These are phyloP conservation scores for Bimuria novae-zelandiae DNA, from an alignment of 2,329 filamentous ascomycete genomes.

Conservation along the genomic window DNA sequence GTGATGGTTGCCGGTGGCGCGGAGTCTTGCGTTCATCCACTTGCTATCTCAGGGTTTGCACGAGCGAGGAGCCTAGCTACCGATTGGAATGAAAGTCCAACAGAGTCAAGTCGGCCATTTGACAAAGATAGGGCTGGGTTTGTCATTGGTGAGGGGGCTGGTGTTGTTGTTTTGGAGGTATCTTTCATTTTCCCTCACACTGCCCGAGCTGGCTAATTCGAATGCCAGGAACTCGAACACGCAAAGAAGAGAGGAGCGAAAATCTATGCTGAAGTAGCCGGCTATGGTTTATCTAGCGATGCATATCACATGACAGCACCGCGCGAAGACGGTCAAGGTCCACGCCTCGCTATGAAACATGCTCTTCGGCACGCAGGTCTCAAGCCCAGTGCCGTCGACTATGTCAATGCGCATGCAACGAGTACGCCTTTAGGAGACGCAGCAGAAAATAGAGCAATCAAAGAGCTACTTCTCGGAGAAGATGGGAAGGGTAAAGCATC, in stretches of 20 bases:
- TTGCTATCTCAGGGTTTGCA: constrained; percentile 90
- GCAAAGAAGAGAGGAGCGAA: constrained; percentile 76
- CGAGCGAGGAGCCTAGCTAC: constrained; percentile 85
- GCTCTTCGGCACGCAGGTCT: constrained; percentile 75
- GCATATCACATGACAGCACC: constrained; percentile 94
- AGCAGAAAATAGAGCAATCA: constrained; percentile 86
- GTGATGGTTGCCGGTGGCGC: constrained; percentile 96
- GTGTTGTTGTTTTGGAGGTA: constrained; percentile 81
- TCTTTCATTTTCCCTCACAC: neutral
- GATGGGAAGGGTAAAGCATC: constrained; percentile 65
- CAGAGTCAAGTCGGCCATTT: constrained; percentile 80
- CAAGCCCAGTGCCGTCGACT: constrained; percentile 74
- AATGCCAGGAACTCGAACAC: constrained; percentile 76
- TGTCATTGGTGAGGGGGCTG: constrained; percentile 90
- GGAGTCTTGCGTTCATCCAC: constrained; percentile 93
- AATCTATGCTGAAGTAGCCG: constrained; percentile 87
- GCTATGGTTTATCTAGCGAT: constrained; percentile 90
- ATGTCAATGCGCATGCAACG: constrained; percentile 95
- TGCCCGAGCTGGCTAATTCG: neutral
- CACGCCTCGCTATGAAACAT: constrained; percentile 80
- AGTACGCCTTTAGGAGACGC: constrained; percentile 83
- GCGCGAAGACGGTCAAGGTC: constrained; percentile 78
- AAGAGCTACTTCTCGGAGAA: constrained; percentile 72
- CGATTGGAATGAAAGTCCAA: constrained; percentile 73
- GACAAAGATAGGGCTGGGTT: constrained; percentile 81